Evolutionary conservation across 1,284 basidiomycete genomes (phyloP), one percentile per base, ranked within the genome.

Genomic region (Sphaerobolus stellatus): DNA sequence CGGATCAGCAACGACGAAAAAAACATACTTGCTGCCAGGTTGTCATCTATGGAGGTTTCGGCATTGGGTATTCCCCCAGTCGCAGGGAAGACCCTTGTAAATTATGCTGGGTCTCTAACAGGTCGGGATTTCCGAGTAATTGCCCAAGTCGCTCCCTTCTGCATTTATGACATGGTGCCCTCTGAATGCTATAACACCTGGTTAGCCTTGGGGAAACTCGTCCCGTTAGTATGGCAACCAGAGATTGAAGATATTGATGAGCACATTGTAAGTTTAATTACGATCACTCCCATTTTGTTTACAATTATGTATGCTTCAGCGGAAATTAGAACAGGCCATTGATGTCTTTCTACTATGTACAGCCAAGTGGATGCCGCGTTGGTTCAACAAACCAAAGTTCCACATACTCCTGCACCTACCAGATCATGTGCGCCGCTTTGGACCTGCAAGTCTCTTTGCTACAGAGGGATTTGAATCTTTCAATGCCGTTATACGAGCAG

Each of bases 271-370:
- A 20, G 52, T 54, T 25, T 18, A 9, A 55, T 18, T 48, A 59
- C 56, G n/a, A 20, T 47, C 6, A 8, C 25, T 8, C 3, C 38
- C 18, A 16, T 36, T 18, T 34, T 49, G 5, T 31, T 9, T 13
- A 31, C 22, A 8, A 33, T 22, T 5, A 16, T 31, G 24, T 13
- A 20, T 9, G 4, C 13, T 49, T 11, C 28, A 70, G 69, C 7
- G 8, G 31, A 71, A 74, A 49, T 43, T 75, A 16, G 48, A 68
- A 24, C 60, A 62, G 13, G 52, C 64, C 0, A 64, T 67, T 14
- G 64, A 59, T 0, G 73, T 73, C 60, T 65, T 75, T 3, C 66
- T 75, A 14, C 66, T 73, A 56, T 30, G 61, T 2, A 59, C 64
- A 7, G 67, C 64, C 0, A 14, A 43, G 2, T 51, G 72, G 66